Evolutionary conservation across 495 filamentous ascomycete species (phyloP), one percentile per base, ranked within the genome.

Genomic region (Lasiosphaeris hirsuta): DNA sequence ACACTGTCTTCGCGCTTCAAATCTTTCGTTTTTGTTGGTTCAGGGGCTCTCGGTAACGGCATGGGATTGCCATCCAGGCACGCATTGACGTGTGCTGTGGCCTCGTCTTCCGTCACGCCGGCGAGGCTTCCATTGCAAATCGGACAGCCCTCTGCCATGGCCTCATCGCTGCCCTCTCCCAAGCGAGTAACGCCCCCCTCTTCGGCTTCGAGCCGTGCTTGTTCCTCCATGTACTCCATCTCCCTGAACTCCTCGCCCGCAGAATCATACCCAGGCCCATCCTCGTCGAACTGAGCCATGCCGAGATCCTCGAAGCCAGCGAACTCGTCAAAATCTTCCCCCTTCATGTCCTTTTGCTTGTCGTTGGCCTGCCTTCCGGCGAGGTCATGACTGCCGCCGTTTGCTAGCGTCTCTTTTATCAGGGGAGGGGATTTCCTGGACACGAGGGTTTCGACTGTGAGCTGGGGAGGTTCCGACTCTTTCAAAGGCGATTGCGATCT

Each of bases 41-140:
- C n/a, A 1, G 40, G 14, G 2, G n/a, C 17, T 18, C 40, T 45
- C 8, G 49, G 75, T 17, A 85, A 57, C 7, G 81, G 78, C 45
- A 78, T 72, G 11, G 85, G 78, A 51, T 86, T 87, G 0, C 90
- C 90, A 72, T 99, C 94, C 10, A 99, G 75, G 73, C 94, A 99
- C 38, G 84, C 81, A 67, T 99, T 99, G 56, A 97, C 94, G 69
- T 99, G 94, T 79, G 83, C 76, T 74, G 70, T 73, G 19, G 74
- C 74, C 69, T 85, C 79, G 49, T 79, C 76, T 47, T 88, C 78
- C 35, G 68, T 80, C 38, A 88, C 65, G 2, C 84, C 84, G 3
- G 64, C 72, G 14, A 96, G 69, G 63, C 71, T 83, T 35, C 73
- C 74, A 62, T 81, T 79, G 63, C 92, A 97, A 42, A 96, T 83